phyloP scores from a whole-genome alignment of 208 protist genomes.

The Trichomonas tenax region DNA sequence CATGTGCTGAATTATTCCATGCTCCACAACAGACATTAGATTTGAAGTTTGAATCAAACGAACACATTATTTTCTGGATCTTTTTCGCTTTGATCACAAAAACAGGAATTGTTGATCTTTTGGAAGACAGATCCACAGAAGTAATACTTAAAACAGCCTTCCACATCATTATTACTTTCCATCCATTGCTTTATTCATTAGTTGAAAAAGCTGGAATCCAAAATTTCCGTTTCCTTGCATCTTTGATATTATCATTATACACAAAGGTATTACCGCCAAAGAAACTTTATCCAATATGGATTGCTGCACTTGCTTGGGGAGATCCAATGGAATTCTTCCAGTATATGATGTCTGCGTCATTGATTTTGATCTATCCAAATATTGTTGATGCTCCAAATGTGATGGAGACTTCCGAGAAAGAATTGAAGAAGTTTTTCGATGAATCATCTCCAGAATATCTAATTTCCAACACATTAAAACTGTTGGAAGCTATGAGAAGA shows the following conservation, averaged over 20 bases:
- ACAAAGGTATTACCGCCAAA: not conserved
- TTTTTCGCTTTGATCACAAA: not conserved
- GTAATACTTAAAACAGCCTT: not conserved
- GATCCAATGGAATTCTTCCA: not conserved
- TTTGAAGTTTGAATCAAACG: not conserved
- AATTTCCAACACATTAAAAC: not conserved
- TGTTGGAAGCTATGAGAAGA: not conserved
- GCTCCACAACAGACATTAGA: not conserved
- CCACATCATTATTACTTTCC: not conserved
- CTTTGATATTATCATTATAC: not conserved
- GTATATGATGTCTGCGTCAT: not conserved
- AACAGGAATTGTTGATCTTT: not conserved
- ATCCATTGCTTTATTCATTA: not conserved
- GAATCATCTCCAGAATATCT: not conserved
- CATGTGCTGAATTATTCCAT: not conserved
- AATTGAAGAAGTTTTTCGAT: not conserved
- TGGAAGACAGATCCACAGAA: not conserved
- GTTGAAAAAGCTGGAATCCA: not conserved
- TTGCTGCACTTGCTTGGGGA: not conserved
- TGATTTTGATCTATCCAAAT: not conserved
- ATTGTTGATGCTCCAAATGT: not conserved
- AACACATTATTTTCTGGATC: constrained; percentile 15
- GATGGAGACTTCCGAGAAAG: not conserved
- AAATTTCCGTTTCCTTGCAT: not conserved
- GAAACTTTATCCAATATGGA: not conserved